phyloP scores from a whole-genome alignment of 768 basidiomycete genomes.

The Pulveroboletus ravenelii region DNA sequence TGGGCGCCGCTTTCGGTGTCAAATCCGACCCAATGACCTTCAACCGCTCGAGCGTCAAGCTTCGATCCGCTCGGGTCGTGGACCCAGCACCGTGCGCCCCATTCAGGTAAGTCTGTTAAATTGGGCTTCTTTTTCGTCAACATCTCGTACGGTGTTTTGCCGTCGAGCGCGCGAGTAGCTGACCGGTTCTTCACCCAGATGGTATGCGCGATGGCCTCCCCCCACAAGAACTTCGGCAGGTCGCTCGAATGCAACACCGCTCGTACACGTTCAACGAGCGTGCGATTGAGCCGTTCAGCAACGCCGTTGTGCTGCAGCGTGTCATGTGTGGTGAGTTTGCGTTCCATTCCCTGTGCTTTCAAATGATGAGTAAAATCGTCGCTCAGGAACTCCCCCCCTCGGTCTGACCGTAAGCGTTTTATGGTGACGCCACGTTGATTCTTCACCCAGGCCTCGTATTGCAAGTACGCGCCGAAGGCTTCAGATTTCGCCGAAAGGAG shows the following conservation, averaged over 20 bases:
- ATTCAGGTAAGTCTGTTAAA: background rate
- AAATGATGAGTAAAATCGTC: background rate
- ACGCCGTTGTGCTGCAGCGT: slow-evolving; percentile 27
- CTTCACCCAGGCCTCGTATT: background rate
- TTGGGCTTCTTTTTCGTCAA: background rate
- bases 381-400: background rate
- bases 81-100: background rate
- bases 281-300: slow-evolving; percentile 24
- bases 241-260: slow-evolving; percentile 14
- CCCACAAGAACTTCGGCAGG: background rate
- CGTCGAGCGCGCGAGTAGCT: background rate
- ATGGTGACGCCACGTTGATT: background rate
- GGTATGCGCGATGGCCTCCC: no score
- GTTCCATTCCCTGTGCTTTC: background rate
- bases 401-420: background rate
- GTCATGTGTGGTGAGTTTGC: slow-evolving; percentile 2
- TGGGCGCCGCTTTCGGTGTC: no score
- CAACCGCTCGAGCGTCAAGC: no score
- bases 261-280: slow-evolving; percentile 10
- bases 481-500: slow-evolving; percentile 7
- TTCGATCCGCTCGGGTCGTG: no score
- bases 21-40: no score
- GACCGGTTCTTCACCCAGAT: no score
- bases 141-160: background rate
- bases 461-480: no score